These are phyloP conservation scores for Ceratocystis variospora DNA, from an alignment of 2,329 filamentous ascomycete species.

Conservation along the genomic window DNA sequence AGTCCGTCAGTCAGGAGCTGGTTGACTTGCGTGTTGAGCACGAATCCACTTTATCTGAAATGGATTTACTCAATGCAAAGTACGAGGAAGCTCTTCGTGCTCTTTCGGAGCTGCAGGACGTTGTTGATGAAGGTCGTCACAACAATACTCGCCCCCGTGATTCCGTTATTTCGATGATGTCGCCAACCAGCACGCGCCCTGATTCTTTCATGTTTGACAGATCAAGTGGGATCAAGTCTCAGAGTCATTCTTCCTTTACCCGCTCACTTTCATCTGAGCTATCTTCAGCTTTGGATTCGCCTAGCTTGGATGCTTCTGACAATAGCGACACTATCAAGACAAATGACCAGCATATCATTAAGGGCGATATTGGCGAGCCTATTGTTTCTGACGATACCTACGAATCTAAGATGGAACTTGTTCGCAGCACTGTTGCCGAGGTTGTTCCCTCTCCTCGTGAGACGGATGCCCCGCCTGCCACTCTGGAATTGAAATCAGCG, in stretches of 20 bases:
- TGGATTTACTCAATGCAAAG: constrained; percentile 67
- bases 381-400: neutral
- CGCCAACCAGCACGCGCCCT: constrained; percentile 43
- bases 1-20: constrained; percentile 80
- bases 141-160: constrained; percentile 38
- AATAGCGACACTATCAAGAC: constrained; percentile 34
- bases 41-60: constrained; percentile 68
- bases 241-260: constrained; percentile 54
- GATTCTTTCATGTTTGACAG: constrained; percentile 77
- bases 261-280: constrained; percentile 89
- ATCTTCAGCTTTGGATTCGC: constrained; percentile 71
- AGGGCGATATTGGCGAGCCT: constrained; percentile 2
- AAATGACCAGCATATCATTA: constrained; percentile 15
- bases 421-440: constrained; percentile 12
- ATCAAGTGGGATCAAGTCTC: constrained; percentile 56
- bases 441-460: constrained; percentile 16
- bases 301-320: constrained; percentile 40
- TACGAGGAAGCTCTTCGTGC: constrained; percentile 80
- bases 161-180: constrained; percentile 41
- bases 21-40: constrained; percentile 84
- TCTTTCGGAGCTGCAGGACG: constrained; percentile 73
- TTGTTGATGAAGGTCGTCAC: constrained; percentile 64
- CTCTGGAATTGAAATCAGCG: constrained; percentile 7
- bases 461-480: neutral
- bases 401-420: constrained; percentile 10